Base-by-base conservation (phyloP, 2,329 filamentous ascomycete genomes). In the Ceratocystis destructans region DNA sequence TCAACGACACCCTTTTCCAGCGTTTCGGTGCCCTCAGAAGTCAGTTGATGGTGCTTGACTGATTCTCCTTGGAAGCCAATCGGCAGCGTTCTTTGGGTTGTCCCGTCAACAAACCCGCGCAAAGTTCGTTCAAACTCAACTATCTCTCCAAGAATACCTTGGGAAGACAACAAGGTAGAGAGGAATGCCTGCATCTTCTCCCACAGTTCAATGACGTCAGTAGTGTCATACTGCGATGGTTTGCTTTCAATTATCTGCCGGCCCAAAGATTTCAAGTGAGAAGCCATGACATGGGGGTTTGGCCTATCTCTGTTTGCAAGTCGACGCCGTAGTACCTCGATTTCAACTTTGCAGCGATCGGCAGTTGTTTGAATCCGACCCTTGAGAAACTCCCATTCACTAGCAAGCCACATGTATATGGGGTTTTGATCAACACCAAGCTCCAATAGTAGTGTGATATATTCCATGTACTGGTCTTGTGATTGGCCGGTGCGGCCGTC, bases 381-480 rank as follows among this genome's bases (percentile, higher is more conserved):
- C 75, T 94, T 96, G 66, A 99, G 80, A 72, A 92, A 87, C 70
- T 96, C 90, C 73, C 92, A 95, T 59, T 90, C 86, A 72, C 90
- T 96, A 66, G 93, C 79, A 31, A 99, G 83, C 92, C 94, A 99
- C 10, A 95, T 83, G 89, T 90, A 96, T 69, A 99, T 96, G 1
- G 94, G 94, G 71, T 96, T 99, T 68, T 97, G 91, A 8, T 96
- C 88, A 1, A 96, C 91, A 5, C 94, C 95, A 22, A 99, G 79
- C 74, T 99, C 93, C n/a, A 99, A 78, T 64, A 99, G 80, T 45
- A 96, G 80, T 25, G 86, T 82, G 65, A 99, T 97, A 61, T 96
- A 80, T 73, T 96, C 90, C 84, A 96, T 90, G 72, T 96, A 88
- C 73, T 86, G 83, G 70, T 96, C 90, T 72, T 93, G 90, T 5